Evolutionary conservation across 495 filamentous ascomycete species (phyloP).

Genomic region (Neurospora sp.): DNA sequence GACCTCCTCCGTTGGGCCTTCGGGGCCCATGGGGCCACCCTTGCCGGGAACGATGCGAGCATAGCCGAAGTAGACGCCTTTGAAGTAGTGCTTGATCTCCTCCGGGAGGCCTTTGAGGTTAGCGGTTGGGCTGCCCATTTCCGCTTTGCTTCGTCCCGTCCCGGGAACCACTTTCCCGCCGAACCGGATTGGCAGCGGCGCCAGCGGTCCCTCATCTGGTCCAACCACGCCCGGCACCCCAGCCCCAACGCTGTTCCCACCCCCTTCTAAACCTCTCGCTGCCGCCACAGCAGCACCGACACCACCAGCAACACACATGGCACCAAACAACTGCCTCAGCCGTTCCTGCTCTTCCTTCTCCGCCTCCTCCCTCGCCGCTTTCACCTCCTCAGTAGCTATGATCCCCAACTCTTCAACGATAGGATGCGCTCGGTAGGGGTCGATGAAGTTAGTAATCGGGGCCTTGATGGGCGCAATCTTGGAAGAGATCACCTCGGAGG

Average conservation of each 20-base stretch:
- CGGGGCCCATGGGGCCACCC: background rate
- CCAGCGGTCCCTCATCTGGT: conserved; percentile 40
- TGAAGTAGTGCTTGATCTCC: conserved; percentile 37
- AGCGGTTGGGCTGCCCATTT: conserved; percentile 26
- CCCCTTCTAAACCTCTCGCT: background rate
- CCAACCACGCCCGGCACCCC: conserved; percentile 14
- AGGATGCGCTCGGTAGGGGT: background rate
- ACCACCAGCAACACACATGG: background rate
- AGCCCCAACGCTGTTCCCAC: too few species aligned
- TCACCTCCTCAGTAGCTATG: background rate
- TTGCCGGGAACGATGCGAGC: conserved; percentile 24
- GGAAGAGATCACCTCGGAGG: conserved; percentile 15
- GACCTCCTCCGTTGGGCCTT: background rate
- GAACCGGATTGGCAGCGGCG: conserved; percentile 50
- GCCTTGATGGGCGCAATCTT: conserved; percentile 34
- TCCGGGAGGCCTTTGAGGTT: conserved; percentile 33
- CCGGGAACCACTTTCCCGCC: conserved; percentile 29
- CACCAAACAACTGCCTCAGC: background rate
- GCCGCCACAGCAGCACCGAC: background rate
- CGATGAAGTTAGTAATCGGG: conserved; percentile 1
- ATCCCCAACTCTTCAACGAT: background rate
- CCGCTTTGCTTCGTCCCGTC: conserved; percentile 18
- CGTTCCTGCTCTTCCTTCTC: background rate
- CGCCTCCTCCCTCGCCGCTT: background rate
- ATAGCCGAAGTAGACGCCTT: conserved; percentile 58